Conservation (phyloP, 306 rosid genomes). For the Acacia crassicarpa region DNA sequence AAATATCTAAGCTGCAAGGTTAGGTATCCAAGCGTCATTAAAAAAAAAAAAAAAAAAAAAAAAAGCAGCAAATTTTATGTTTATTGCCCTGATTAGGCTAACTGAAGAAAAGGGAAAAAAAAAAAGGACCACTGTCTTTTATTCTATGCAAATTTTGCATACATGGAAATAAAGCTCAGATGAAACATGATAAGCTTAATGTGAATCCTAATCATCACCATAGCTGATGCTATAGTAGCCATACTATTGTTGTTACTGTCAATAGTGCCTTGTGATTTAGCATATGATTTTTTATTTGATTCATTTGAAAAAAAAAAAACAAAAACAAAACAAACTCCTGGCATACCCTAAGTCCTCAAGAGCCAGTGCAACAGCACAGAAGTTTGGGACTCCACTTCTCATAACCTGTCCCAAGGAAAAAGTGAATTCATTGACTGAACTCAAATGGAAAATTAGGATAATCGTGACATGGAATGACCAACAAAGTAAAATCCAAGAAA, state of each 20-base stretch:
- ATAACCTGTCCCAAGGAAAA: conserved; percentile 67
- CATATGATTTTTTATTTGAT: conserved; percentile 8
- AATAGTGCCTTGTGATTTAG: conserved; percentile 23
- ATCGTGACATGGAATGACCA: background rate
- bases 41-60: no score
- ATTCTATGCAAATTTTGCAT: background rate
- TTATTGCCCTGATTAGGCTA: background rate
- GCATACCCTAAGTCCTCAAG: conserved; percentile 92
- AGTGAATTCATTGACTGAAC: conserved; percentile 12
- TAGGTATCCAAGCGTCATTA: background rate
- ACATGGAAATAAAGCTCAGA: background rate
- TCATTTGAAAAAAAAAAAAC: background rate
- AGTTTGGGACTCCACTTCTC: conserved; percentile 97
- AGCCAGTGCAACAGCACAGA: conserved; percentile 97
- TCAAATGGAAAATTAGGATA: conserved; percentile 6
- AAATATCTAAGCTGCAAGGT: background rate
- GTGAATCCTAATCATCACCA: conserved; percentile 14
- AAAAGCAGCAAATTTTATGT: background rate
- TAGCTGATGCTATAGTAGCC: conserved; percentile 16
- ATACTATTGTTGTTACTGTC: conserved; percentile 1
- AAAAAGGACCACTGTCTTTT: background rate
- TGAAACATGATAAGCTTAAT: background rate
- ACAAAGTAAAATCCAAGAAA: conserved; percentile 10
- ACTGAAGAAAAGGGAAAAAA: background rate
- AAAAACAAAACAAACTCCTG: conserved; percentile 27